Conservation (phyloP, 371 early-diverging fungal species). For the Capniomyces stellatus region DNA sequence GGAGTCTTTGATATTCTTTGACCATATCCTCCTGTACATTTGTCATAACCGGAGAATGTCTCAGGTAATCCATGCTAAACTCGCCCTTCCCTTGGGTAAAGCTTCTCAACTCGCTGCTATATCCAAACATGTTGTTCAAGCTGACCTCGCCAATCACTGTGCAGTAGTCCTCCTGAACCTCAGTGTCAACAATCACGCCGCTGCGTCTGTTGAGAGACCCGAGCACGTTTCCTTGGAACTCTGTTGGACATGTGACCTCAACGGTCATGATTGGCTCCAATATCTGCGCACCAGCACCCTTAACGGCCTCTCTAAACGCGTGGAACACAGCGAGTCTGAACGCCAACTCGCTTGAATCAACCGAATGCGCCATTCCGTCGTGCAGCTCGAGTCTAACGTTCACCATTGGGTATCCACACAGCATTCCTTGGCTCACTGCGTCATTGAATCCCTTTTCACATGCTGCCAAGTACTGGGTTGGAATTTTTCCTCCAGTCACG, state of each 20-base stretch:
- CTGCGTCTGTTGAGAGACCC: conserved; percentile 89
- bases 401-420: conserved; percentile 83
- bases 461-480: conserved; percentile 84
- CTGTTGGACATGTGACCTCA: conserved; percentile 69
- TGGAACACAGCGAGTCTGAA: conserved; percentile 78
- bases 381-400: conserved; percentile 76
- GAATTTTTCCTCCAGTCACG: conserved; percentile 88
- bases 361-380: conserved; percentile 87
- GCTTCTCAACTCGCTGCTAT: conserved; percentile 84
- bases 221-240: conserved; percentile 88
- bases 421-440: conserved; percentile 73
- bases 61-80: conserved; percentile 93
- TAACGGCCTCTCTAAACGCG: conserved; percentile 80
- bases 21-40: conserved; percentile 72
- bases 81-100: conserved; percentile 92
- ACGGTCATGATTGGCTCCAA: conserved; percentile 97
- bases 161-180: conserved; percentile 85
- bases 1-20: conserved; percentile 61
- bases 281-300: conserved; percentile 60
- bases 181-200: conserved; percentile 85
- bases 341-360: conserved; percentile 93
- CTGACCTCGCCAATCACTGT: conserved; percentile 70
- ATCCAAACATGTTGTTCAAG: conserved; percentile 95
- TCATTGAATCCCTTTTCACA: conserved; percentile 92
- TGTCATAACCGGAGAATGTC: conserved; percentile 63